Percentiles rank a stretch among this genome's conserved stretches.
Evolutionary conservation across 2,329 filamentous ascomycete species (phyloP).

Genomic region (Hymenotorrendiella dingleyae): DNA sequence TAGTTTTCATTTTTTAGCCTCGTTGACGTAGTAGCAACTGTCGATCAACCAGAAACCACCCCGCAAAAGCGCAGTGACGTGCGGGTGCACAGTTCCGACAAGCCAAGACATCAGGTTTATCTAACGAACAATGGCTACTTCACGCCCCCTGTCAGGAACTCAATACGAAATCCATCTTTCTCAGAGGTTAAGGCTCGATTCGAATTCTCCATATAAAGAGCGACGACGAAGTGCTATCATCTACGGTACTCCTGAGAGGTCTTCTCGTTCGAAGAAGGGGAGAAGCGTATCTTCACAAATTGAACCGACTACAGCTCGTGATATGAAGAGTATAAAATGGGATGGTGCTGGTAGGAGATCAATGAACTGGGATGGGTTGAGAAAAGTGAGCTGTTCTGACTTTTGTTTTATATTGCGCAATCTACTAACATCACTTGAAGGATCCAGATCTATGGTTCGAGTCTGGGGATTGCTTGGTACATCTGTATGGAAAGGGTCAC

Average conservation of each 20-base stretch:
- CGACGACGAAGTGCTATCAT: too few relatives aligned
- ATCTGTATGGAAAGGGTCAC: constrained; percentile 61
- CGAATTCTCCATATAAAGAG: too few relatives aligned
- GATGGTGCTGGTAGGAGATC: constrained; percentile 31
- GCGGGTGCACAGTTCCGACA: background rate
- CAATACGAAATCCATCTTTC: too few relatives aligned
- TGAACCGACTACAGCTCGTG: constrained; percentile 10
- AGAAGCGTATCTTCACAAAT: too few relatives aligned
- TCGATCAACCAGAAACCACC: constrained; percentile 5
- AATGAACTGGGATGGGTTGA: constrained; percentile 38
- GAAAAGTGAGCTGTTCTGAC: constrained; percentile 33
- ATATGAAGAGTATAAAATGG: constrained; percentile 31
- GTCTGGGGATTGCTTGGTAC: constrained; percentile 62
- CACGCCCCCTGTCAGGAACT: too few relatives aligned
- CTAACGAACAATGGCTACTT: background rate
- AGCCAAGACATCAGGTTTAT: too few relatives aligned
- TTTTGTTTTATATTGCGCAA: background rate
- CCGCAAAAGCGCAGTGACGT: constrained; percentile 5
- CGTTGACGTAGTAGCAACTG: constrained; percentile 12
- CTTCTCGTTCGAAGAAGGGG: too few relatives aligned
- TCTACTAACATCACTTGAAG: constrained; percentile 43
- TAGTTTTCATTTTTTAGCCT: background rate
- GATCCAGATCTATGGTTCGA: constrained; percentile 66
- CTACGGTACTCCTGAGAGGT: too few relatives aligned
- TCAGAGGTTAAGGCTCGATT: too few relatives aligned